These are phyloP conservation scores for Evernia prunastri DNA, from an alignment of 495 filamentous ascomycete species.

Conservation along the genomic window DNA sequence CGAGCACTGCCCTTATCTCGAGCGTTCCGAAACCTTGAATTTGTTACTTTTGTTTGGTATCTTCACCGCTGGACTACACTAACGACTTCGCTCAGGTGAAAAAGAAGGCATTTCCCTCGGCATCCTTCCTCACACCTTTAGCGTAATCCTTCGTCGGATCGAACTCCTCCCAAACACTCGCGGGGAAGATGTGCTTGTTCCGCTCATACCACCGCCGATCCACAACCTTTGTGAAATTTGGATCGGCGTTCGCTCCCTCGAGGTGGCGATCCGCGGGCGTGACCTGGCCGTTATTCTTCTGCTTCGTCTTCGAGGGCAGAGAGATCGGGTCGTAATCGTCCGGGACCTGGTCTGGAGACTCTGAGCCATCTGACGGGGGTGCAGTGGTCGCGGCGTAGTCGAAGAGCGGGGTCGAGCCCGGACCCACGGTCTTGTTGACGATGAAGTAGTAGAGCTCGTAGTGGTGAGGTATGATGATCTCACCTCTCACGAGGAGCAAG, in stretches of 20 bases:
- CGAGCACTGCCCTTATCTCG: neutral
- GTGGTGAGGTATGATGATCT: conserved; percentile 93
- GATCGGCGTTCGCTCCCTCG: conserved; percentile 74
- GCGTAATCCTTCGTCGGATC: conserved; percentile 83
- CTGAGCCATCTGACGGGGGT: conserved; percentile 27
- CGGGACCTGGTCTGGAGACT: conserved; percentile 6
- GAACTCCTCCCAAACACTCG: conserved; percentile 92
- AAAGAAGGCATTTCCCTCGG: conserved; percentile 88
- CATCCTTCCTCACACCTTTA: conserved; percentile 72
- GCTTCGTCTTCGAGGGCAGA: conserved; percentile 39
- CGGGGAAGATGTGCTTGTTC: conserved; percentile 97
- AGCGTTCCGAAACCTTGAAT: neutral
- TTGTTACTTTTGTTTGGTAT: neutral
- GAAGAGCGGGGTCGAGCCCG: conserved; percentile 66
- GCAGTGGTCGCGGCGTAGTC: conserved; percentile 56
- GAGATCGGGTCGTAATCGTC: conserved; percentile 42
- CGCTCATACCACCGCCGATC: conserved; percentile 94
- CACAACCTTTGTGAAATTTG: conserved; percentile 85
- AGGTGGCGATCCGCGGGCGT: conserved; percentile 34
- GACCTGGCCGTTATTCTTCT: conserved; percentile 17
- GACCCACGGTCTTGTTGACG: conserved; percentile 73
- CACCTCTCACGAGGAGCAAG: conserved; percentile 85
- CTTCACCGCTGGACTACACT: neutral
- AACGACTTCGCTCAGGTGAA: conserved; percentile 42
- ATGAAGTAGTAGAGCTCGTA: conserved; percentile 97